Conservation (phyloP, 2,329 filamentous ascomycete species). For the Sordariomycetes sp. region DNA sequence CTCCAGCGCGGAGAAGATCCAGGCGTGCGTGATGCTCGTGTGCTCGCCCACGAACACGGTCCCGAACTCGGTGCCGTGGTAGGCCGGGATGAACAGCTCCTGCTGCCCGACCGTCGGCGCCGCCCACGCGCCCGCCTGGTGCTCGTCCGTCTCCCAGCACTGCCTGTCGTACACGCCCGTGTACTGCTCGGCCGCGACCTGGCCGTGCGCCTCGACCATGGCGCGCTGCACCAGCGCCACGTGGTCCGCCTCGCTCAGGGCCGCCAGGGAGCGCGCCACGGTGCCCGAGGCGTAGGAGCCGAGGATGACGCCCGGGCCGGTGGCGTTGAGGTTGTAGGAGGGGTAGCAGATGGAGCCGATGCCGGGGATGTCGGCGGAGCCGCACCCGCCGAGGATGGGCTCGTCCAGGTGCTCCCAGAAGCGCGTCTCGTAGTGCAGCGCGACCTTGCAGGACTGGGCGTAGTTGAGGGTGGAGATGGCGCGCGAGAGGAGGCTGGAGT, state of each 20-base stretch:
- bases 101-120: slow-evolving; percentile 53
- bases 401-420: slow-evolving; percentile 42
- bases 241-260: slow-evolving; percentile 47
- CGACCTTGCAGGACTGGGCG: slow-evolving; percentile 42
- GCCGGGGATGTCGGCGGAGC: slow-evolving; percentile 44
- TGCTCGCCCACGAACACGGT: slow-evolving; percentile 63
- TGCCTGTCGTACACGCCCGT: slow-evolving; percentile 54
- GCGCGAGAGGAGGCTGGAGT: slow-evolving; percentile 29
- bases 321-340: slow-evolving; percentile 53
- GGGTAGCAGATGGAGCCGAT: slow-evolving; percentile 57
- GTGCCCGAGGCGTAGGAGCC: slow-evolving; percentile 44
- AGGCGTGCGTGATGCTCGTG: slow-evolving; percentile 61
- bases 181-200: slow-evolving; percentile 30
- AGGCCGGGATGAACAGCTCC: slow-evolving; percentile 60
- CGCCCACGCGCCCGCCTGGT: slow-evolving; percentile 53
- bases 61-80: slow-evolving; percentile 46
- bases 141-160: slow-evolving; percentile 55
- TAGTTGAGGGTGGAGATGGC: slow-evolving; percentile 37
- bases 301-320: slow-evolving; percentile 50
- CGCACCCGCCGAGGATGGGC: slow-evolving; percentile 55
- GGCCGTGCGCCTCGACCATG: slow-evolving; percentile 56
- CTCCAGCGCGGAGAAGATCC: slow-evolving; percentile 58
- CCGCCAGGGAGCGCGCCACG: slow-evolving; percentile 25
- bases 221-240: slow-evolving; percentile 52
- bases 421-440: slow-evolving; percentile 57